Percentiles rank a stretch among this genome's conserved stretches.
Evolutionary conservation across 441 rosid genomes (phyloP).

Genomic region (Raphanus hybrid): DNA sequence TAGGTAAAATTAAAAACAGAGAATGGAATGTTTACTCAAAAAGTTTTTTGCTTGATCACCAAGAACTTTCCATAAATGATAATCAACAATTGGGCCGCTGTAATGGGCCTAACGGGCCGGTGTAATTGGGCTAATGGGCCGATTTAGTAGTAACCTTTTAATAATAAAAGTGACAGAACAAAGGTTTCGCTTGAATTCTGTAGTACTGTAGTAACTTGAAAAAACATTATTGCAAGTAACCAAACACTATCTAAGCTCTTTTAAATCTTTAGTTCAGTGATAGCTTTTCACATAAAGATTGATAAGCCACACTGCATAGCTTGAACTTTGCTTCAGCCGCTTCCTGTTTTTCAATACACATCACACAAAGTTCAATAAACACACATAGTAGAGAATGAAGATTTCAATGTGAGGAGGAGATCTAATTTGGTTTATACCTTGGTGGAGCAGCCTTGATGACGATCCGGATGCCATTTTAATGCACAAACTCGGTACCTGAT

Average conservation of each 20-base stretch:
- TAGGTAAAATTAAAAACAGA: neutral
- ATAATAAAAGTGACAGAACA: too few species aligned
- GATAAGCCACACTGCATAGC: slow-evolving; percentile 88
- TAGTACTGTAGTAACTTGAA: slow-evolving; percentile 20
- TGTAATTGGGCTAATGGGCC: neutral
- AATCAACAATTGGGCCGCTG: neutral
- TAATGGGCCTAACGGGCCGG: neutral
- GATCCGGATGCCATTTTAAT: slow-evolving; percentile 97
- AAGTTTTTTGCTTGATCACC: slow-evolving; percentile 17
- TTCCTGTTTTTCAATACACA: slow-evolving; percentile 51
- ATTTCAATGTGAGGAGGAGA: neutral
- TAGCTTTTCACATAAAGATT: slow-evolving; percentile 77
- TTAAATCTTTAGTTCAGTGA: slow-evolving; percentile 46
- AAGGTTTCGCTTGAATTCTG: neutral
- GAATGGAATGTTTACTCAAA: slow-evolving; percentile 11
- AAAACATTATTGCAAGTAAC: too few species aligned
- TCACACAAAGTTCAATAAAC: slow-evolving; percentile 15
- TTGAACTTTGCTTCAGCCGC: slow-evolving; percentile 95
- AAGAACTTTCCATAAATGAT: slow-evolving; percentile 17
- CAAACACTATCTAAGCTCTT: too few species aligned
- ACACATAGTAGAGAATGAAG: neutral
- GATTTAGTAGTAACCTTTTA: too few species aligned
- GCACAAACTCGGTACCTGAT: slow-evolving; percentile 85
- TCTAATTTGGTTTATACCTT: slow-evolving; percentile 58
- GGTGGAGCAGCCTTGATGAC: slow-evolving; percentile 83